Percentiles rank a stretch among this genome's conserved stretches.
phyloP scores from a whole-genome alignment of 768 basidiomycete species.

The Ramaria sp. region DNA sequence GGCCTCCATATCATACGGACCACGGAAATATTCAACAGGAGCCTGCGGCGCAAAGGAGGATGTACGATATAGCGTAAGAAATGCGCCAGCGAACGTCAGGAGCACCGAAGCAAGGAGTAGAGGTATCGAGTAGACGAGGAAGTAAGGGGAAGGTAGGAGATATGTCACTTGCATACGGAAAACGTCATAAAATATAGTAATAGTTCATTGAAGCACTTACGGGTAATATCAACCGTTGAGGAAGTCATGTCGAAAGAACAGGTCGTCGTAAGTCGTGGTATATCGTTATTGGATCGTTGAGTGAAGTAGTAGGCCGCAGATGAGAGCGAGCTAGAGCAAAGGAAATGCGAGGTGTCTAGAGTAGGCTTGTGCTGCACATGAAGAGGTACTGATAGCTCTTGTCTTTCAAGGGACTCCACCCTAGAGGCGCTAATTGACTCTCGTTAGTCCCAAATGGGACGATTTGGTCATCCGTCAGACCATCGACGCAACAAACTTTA shows the following conservation, averaged over 20 bases:
- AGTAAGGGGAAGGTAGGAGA: slow-evolving; percentile 29
- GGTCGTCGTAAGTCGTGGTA: not conserved
- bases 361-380: too few species aligned
- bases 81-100: slow-evolving; percentile 58
- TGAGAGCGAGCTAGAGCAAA: too few species aligned
- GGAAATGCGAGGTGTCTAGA: too few species aligned
- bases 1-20: slow-evolving; percentile 20
- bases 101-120: slow-evolving; percentile 48
- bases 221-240: not conserved
- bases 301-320: not conserved
- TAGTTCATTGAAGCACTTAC: not conserved
- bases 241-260: not conserved
- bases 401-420: too few species aligned
- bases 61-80: slow-evolving; percentile 60
- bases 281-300: not conserved
- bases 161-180: not conserved
- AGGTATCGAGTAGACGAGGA: slow-evolving; percentile 48
- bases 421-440: too few species aligned
- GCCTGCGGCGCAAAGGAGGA: slow-evolving; percentile 43
- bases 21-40: slow-evolving; percentile 20
- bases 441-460: too few species aligned
- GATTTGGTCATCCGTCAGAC: too few species aligned
- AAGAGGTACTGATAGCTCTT: too few species aligned
- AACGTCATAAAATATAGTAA: not conserved
- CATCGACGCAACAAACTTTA: too few species aligned